Base-by-base conservation (phyloP, 2,329 filamentous ascomycete species). In the Pseudocercospora cruenta region DNA sequence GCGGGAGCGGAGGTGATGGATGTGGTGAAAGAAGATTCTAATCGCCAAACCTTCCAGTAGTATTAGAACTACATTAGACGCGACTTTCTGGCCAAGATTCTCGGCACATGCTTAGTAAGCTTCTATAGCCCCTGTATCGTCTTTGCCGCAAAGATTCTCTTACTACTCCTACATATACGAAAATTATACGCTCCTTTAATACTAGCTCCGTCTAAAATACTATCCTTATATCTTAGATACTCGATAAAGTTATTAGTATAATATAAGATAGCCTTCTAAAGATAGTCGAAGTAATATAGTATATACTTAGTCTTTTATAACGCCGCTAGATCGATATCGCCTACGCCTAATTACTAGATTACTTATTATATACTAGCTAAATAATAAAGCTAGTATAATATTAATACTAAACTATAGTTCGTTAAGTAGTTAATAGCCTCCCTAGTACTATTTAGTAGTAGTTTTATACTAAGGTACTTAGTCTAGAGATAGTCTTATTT, bases 251-350 rank as follows among this genome's bases (percentile, higher is more conserved):
- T 58, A 33, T 64, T 58, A n/a, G 62, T 58, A 39, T 60, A 58
- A 45, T 49, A 64, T 33, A 64, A 28, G 28, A 64, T 64, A 16
- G 57, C 21, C 31, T 64, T 26, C 19, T 58, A 1, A 4, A 64
- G 47, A 45, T 64, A 64, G 19, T 64, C 57, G 39, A 64, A 60
- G 47, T 58, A 64, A 14, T 64, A 58, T 24, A 58, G 62, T 47
- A 33, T 53, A 55, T 64, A 58, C 28, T 28, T 21, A n/a, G 60
- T 51, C 31, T 49, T 33, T 58, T 59, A 10, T 6, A 51, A 54
- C 12, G 54, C 62, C 28, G 53, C 45, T 12, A 58, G 47, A 28
- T 54, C 60, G 4, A 60, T 51, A 21, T 45, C 55, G 45, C 24
- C 49, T 36, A 36, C 45, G 21, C 28, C 59, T 22, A 58, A 47